Conservation (phyloP, 495 filamentous ascomycete species). For the Daldinia childiae region DNA sequence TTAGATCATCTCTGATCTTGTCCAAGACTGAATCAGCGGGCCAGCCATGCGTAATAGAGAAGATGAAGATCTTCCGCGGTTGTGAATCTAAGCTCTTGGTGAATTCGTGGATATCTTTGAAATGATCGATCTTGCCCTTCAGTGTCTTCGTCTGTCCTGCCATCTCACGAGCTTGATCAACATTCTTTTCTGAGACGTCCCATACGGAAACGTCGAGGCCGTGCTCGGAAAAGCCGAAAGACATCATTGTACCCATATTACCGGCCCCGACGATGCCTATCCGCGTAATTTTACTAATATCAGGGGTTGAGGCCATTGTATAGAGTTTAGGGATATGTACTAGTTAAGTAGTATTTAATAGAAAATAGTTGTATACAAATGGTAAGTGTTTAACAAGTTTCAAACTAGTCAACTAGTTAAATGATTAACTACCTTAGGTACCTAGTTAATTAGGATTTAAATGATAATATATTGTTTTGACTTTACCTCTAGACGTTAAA, state of each 20-base stretch:
- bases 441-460: too few relatives aligned
- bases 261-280: slow-evolving; percentile 35
- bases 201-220: slow-evolving; percentile 34
- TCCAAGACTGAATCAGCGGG: slow-evolving; percentile 72
- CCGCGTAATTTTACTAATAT: slow-evolving; percentile 31
- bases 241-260: slow-evolving; percentile 39
- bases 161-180: slow-evolving; percentile 26
- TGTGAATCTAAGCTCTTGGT: slow-evolving; percentile 35
- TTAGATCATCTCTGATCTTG: slow-evolving; percentile 64
- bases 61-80: slow-evolving; percentile 64
- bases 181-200: slow-evolving; percentile 36
- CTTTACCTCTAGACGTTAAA: background rate
- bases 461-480: background rate
- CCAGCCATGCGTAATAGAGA: slow-evolving; percentile 75
- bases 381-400: background rate
- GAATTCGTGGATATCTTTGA: slow-evolving; percentile 36
- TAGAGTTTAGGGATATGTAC: background rate
- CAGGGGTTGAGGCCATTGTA: slow-evolving; percentile 10
- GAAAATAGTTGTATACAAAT: background rate
- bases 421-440: too few relatives aligned
- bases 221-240: slow-evolving; percentile 37
- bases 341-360: background rate
- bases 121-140: slow-evolving; percentile 34
- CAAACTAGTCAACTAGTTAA: background rate
- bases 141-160: slow-evolving; percentile 27